Conservation (phyloP, 192 early-diverging fungal genomes). For the Helicostylum pulchrum region DNA sequence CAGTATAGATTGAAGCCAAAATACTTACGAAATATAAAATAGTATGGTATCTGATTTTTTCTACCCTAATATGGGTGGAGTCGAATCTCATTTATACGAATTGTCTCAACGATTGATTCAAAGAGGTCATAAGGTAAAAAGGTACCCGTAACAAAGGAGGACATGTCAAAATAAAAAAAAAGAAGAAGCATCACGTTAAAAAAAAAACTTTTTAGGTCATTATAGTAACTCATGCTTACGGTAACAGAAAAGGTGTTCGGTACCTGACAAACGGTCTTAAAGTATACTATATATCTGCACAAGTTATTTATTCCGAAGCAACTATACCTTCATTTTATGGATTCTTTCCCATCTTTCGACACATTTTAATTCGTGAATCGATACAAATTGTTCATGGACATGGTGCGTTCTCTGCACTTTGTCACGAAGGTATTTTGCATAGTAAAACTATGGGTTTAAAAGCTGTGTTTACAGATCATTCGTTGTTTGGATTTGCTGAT, state of each 20-base stretch:
- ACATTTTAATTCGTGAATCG: constrained; percentile 85
- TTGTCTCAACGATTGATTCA: constrained; percentile 84
- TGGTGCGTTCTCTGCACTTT: constrained; percentile 90
- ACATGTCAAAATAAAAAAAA: background rate
- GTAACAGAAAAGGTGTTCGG: constrained; percentile 75
- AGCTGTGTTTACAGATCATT: constrained; percentile 96
- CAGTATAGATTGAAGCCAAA: background rate
- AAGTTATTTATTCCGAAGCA: constrained; percentile 82
- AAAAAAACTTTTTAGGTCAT: constrained; percentile 55
- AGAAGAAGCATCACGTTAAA: background rate
- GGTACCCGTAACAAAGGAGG: background rate
- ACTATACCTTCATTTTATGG: constrained; percentile 88
- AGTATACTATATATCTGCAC: constrained; percentile 90
- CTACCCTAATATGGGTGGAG: constrained; percentile 95
- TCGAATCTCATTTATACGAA: constrained; percentile 92
- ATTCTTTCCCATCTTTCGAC: constrained; percentile 89
- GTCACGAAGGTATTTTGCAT: constrained; percentile 94
- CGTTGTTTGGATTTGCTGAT: constrained; percentile 95
- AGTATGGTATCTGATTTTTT: constrained; percentile 98
- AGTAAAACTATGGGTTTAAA: constrained; percentile 93
- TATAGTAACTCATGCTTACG: constrained; percentile 92
- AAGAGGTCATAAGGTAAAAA: constrained; percentile 84
- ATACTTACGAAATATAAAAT: background rate
- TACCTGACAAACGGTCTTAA: constrained; percentile 92
- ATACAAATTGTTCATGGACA: constrained; percentile 97